Percentiles rank a stretch among this genome's conserved stretches.
These are phyloP conservation scores for Botrytis fabae DNA, from an alignment of 2,329 filamentous ascomycete species.

Conservation along the genomic window DNA sequence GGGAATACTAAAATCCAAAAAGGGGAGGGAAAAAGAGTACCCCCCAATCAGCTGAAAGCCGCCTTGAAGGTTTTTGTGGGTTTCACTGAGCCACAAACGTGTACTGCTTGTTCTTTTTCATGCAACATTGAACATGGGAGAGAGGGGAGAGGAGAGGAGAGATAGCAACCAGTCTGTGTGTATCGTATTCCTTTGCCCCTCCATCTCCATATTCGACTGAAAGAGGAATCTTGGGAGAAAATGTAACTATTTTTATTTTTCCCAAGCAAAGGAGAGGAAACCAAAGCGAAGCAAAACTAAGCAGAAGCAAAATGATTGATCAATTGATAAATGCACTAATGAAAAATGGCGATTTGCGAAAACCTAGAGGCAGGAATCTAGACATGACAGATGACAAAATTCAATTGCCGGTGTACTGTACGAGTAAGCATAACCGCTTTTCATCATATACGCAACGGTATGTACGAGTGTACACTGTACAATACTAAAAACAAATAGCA, in stretches of 20 bases:
- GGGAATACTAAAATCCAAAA: background rate
- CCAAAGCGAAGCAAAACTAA: background rate
- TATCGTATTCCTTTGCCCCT: slow-evolving; percentile 1
- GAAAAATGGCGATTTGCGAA: background rate
- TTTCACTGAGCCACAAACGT: slow-evolving; percentile 14
- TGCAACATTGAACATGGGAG: background rate
- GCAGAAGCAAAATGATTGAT: too few species aligned
- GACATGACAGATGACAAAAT: background rate
- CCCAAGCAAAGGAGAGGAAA: background rate
- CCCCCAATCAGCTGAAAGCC: background rate
- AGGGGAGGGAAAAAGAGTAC: background rate
- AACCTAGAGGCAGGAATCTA: background rate
- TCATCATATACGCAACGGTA: background rate
- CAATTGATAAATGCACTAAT: background rate
- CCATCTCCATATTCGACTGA: background rate
- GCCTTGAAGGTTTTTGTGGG: background rate
- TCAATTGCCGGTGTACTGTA: background rate
- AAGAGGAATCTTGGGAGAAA: background rate
- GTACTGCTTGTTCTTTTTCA: slow-evolving; percentile 6
- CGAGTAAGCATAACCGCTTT: background rate
- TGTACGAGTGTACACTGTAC: background rate
- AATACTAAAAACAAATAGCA: background rate
- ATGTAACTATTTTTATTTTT: slow-evolving; percentile 3
- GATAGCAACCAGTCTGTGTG: background rate
- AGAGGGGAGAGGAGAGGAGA: background rate